Percentiles rank a stretch among this genome's conserved stretches.
Conservation (phyloP, 148 eudicot genomes). For the Talinum fruticosum region DNA sequence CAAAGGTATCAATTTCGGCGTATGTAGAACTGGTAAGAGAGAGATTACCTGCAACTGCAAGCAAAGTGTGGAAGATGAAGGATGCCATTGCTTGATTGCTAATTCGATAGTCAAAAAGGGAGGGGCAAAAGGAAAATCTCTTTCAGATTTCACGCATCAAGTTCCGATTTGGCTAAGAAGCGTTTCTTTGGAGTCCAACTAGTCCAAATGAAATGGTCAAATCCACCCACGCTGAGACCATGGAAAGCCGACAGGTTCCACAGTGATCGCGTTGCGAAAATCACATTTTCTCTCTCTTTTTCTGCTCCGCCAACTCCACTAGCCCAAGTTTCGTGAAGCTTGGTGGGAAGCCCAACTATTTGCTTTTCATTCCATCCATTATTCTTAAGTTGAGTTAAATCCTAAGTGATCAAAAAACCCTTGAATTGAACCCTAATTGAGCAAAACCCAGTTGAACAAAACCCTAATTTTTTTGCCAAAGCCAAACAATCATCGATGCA, state of each 20-base stretch:
- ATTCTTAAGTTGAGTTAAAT: not conserved
- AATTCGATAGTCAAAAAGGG: not conserved
- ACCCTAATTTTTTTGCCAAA: not conserved
- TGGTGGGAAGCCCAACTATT: no score
- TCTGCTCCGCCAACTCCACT: no score
- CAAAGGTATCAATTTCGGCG: not conserved
- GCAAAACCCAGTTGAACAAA: not conserved
- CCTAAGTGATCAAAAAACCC: not conserved
- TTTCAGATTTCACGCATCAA: not conserved
- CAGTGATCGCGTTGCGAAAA: no score
- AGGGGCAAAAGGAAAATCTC: not conserved
- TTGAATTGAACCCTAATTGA: not conserved
- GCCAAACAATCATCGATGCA: not conserved
- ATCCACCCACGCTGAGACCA: not conserved
- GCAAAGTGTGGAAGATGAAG: not conserved
- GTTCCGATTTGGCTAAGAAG: not conserved
- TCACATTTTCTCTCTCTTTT: no score
- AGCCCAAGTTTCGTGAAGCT: no score
- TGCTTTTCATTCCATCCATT: no score
- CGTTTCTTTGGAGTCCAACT: not conserved
- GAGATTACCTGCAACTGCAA: slow-evolving; percentile 11
- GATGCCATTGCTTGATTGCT: slow-evolving; percentile 12
- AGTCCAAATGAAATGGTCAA: not conserved
- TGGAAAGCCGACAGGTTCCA: no score
- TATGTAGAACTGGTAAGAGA: not conserved